Base-by-base conservation (phyloP, 2,329 filamentous ascomycete genomes). In the Calonectria pteridis region DNA sequence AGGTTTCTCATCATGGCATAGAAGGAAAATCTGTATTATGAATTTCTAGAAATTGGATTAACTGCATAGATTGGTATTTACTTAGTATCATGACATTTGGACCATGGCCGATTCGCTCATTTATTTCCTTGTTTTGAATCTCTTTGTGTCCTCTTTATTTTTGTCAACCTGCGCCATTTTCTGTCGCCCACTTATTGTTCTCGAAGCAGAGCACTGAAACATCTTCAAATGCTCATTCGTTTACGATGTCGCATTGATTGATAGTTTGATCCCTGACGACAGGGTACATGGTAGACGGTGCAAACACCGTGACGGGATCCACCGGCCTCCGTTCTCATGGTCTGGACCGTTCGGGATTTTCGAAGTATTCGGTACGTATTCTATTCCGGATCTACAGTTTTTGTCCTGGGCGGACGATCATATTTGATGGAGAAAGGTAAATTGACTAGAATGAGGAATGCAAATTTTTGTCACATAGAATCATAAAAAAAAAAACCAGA, bases 301-400 rank as follows among this genome's bases (percentile, higher is more conserved):
- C 6, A n/a, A 26, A 31, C 9, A 67, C 65, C 59, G 51, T 67
- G n/a, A 5, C 2, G 1, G 14, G 28, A 14, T 13, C 50, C 46
- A 29, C 35, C 46, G 33, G 6, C 3, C 35, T 55, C 33, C n/a
- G 49, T 67, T 62, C 40, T 59, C 11, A 16, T 46, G 37, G 37
- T 46, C 29, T 35, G 26, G 26, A 59, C 66, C 29, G 40, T 68
- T 37, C 28, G 20, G 28, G 20, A 35, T 33, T 46, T 23, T 49
- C 5, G 53, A 62, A 37, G 35, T 20, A 55, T 68, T 50, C n/a
- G 40, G 66, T 68, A 68, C 53, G 66, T 68, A 68, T 33, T 28
- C 29, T 29, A 46, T 68, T 35, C 51, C 11, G 10, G 29, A 53
- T 40, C 29, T 16, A 55, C 28, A 29, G 20, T 55, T 55, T 55